Evolutionary conservation across 176 grass and related monocot genomes (phyloP), one percentile per base, ranked within the genome.

Genomic region (Phoenix roebelenii): DNA sequence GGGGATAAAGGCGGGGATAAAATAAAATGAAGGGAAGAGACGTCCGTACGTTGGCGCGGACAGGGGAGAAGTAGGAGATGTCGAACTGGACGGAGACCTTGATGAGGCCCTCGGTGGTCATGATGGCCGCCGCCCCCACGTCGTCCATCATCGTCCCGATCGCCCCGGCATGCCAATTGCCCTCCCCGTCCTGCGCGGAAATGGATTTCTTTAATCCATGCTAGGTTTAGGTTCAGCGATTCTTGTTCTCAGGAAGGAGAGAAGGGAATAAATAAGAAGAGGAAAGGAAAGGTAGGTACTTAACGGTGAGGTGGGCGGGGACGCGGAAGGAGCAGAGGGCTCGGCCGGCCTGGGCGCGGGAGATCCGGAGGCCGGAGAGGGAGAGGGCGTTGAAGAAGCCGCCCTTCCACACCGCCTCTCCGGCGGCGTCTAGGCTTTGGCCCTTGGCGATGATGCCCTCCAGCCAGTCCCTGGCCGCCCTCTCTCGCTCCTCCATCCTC

Each of bases 161-260:
- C 18, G 83, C 80, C 30, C 90, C 85, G 0, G 90, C 12, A 48
- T 95, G 90, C 90, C 90, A 95, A 35, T 79, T 95, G 52, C 82
- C 86, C 25, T 90, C 71, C 55, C 52, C 77, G 53, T 90, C 86
- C 85, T 89, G 68, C 26, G 35, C 17, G 25, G 24, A 26, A 6
- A 53, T 52, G 14, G 22, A 51, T 25, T 23, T 15, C 24, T 28
- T 16, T 7, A 3, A 61, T 28, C 28, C 28, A 4, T 0, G 28
- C 6, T 30, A 30, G 28, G 4, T 30, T 30, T 30, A 6, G 28
- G 28, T 30, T 5, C 5, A 30, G 28, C 28, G 28, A 30, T 30
- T 5, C 4, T 57, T 17, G 18, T 53, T 50, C n/a, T 49, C 52
- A 16, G 22, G 22, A 16, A 16, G 50, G 23, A 68, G 4, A 51